A percentile compares a stretch with the other conserved stretches of the same genome.
These are phyloP conservation scores for Termitomyces sp. DNA, from an alignment of 768 basidiomycete species.

Conservation along the genomic window DNA sequence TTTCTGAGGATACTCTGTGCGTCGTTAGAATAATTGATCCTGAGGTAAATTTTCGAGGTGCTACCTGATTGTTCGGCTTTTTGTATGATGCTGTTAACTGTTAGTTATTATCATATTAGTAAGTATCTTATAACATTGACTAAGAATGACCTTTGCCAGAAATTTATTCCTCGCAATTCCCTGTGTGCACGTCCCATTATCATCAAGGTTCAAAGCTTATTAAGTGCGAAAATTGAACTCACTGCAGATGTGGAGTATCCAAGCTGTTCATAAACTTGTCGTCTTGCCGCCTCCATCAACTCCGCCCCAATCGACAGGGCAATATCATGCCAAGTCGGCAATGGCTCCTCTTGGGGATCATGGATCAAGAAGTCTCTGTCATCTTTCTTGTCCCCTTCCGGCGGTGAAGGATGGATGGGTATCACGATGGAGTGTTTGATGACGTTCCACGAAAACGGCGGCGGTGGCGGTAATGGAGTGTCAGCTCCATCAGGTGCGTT, in stretches of 20 bases:
- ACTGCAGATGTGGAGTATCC: constrained; percentile 96
- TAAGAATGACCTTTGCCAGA: constrained; percentile 75
- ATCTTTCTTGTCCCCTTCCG: constrained; percentile 21
- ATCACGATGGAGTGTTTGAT: constrained; percentile 69
- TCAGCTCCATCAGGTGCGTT: constrained; percentile 73
- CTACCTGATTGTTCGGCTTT: constrained; percentile 86
- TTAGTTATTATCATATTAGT: constrained; percentile 7
- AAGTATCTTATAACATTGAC: constrained; percentile 1
- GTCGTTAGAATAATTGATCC: constrained; percentile 3
- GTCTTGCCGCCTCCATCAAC: constrained; percentile 74
- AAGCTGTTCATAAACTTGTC: constrained; percentile 63
- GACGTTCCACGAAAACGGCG: constrained; percentile 58
- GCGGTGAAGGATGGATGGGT: constrained; percentile 43
- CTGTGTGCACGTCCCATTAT: constrained; percentile 32
- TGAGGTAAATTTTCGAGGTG: background rate
- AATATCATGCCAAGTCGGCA: constrained; percentile 86
- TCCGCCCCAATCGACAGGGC: constrained; percentile 88
- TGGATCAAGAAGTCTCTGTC: background rate
- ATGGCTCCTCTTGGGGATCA: constrained; percentile 22
- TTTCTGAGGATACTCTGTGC: constrained; percentile 80
- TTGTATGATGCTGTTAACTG: constrained; percentile 89
- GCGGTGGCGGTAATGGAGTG: constrained; percentile 73
- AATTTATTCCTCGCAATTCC: constrained; percentile 94
- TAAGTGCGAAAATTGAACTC: constrained; percentile 24
- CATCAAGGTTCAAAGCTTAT: background rate